Conservation (phyloP, 2,329 filamentous ascomycete genomes). For the Neonectria neomacrospora region DNA sequence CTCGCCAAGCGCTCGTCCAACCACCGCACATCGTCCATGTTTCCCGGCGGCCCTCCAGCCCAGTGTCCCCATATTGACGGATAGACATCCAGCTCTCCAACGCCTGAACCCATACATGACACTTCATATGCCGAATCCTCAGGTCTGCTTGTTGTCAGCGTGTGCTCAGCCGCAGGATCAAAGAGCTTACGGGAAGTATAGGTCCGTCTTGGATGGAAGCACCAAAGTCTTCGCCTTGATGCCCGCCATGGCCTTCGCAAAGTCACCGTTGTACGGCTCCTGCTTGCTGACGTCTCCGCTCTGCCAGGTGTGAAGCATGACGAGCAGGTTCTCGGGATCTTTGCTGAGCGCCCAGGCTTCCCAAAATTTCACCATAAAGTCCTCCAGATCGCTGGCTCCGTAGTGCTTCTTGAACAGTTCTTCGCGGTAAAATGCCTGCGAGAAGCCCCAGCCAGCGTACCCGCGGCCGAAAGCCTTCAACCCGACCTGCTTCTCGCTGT, state of each 20-base stretch:
- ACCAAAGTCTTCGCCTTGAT: conserved; percentile 81
- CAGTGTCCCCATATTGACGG: conserved; percentile 60
- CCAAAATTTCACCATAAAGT: conserved; percentile 82
- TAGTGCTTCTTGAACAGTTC: conserved; percentile 73
- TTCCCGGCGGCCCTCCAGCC: conserved; percentile 78
- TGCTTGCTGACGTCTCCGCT: conserved; percentile 76
- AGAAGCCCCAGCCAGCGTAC: conserved; percentile 86
- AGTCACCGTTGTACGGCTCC: conserved; percentile 73
- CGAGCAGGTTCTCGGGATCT: conserved; percentile 79
- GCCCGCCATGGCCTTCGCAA: conserved; percentile 71
- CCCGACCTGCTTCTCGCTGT: conserved; percentile 53
- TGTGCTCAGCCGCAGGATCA: rapidly evolving
- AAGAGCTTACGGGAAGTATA: conserved; percentile 73
- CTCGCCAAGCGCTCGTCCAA: conserved; percentile 62
- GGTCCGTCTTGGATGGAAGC: conserved; percentile 76
- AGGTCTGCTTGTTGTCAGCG: conserved; percentile 51
- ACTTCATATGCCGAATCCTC: conserved; percentile 84
- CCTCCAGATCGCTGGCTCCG: conserved; percentile 74
- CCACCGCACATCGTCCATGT: conserved; percentile 76
- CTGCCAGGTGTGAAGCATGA: conserved; percentile 85
- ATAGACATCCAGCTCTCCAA: conserved; percentile 51
- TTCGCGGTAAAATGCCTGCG: conserved; percentile 80
- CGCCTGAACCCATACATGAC: conserved; percentile 51
- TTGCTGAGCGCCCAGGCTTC: conserved; percentile 78
- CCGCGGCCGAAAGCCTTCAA: conserved; percentile 78